A percentile compares a stretch with the other conserved stretches of the same genome.
phyloP scores from a whole-genome alignment of 176 grass and related monocot genomes.

The Triticum turgidum region DNA sequence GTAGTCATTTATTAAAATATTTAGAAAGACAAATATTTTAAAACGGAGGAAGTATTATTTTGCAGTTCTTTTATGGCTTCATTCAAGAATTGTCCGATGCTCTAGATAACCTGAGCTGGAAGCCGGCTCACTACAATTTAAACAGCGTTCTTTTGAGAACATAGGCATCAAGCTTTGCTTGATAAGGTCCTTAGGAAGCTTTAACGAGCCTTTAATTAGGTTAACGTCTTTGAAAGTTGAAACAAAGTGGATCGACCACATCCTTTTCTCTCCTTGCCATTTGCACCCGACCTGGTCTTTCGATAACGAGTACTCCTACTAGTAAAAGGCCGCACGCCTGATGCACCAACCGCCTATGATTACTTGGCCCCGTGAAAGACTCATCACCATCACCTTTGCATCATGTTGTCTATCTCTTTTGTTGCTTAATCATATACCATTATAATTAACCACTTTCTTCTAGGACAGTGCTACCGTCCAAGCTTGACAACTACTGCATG shows the following conservation, averaged over 20 bases:
- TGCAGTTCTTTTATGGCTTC: background rate
- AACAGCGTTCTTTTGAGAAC: constrained; percentile 9
- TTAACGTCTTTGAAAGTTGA: constrained; percentile 14
- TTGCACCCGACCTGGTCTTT: background rate
- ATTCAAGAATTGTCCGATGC: background rate
- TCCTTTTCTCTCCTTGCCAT: background rate
- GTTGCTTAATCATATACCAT: constrained; percentile 23
- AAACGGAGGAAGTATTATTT: background rate
- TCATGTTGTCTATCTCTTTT: constrained; percentile 29
- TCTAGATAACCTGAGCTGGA: background rate
- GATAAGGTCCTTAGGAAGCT: background rate
- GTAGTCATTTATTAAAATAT: no score
- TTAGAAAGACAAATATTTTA: no score
- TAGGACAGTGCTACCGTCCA: constrained; percentile 29
- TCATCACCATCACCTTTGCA: constrained; percentile 25
- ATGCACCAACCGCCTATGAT: constrained; percentile 33
- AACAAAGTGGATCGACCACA: constrained; percentile 11
- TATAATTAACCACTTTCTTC: constrained; percentile 21
- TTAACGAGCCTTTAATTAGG: constrained; percentile 12
- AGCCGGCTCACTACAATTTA: background rate
- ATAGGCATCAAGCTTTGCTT: constrained; percentile 2
- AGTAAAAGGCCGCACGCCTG: constrained; percentile 26
- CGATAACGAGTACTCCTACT: background rate
- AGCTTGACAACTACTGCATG: constrained; percentile 12
- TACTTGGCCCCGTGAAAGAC: background rate